phyloP scores from a whole-genome alignment of 345 rosid species.

The Odontarrhena argentea region DNA sequence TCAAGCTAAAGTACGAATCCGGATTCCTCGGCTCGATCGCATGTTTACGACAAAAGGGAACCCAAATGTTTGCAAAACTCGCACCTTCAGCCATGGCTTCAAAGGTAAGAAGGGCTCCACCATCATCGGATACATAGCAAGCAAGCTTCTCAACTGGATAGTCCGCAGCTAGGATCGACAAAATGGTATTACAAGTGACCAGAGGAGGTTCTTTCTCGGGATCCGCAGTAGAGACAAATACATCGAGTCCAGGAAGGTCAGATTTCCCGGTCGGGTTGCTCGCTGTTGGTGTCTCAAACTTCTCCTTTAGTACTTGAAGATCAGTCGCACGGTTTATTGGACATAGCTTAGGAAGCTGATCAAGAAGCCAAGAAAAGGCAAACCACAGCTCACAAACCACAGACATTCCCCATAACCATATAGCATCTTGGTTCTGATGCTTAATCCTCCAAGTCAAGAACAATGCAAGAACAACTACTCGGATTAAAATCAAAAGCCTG shows the following conservation, averaged over 20 bases:
- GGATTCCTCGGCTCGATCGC: constrained; percentile 93
- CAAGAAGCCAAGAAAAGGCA: constrained; percentile 98
- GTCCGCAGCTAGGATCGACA: constrained; percentile 93
- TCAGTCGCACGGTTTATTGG: constrained; percentile 90
- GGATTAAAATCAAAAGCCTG: constrained; percentile 84
- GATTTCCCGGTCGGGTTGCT: constrained; percentile 89
- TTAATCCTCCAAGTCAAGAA: constrained; percentile 79
- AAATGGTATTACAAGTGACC: constrained; percentile 93
- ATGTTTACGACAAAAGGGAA: constrained; percentile 96
- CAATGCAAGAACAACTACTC: constrained; percentile 71
- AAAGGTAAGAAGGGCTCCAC: constrained; percentile 93
- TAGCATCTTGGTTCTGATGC: constrained; percentile 67
- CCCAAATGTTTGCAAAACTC: constrained; percentile 94
- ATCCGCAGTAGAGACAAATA: constrained; percentile 97
- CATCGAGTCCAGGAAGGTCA: constrained; percentile 91
- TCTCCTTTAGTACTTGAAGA: constrained; percentile 87
- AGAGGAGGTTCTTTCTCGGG: constrained; percentile 99
- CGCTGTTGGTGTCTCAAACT: constrained; percentile 79
- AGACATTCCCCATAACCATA: constrained; percentile 99
- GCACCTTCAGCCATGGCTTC: constrained; percentile 99
- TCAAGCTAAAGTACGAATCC: constrained; percentile 86
- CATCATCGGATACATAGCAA: constrained; percentile 98
- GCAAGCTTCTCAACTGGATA: constrained; percentile 97
- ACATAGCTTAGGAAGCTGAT: constrained; percentile 92
- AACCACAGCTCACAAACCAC: constrained; percentile 97